Conservation (phyloP, 495 filamentous ascomycete genomes). For the Paragyromitra xinjiangensis region DNA sequence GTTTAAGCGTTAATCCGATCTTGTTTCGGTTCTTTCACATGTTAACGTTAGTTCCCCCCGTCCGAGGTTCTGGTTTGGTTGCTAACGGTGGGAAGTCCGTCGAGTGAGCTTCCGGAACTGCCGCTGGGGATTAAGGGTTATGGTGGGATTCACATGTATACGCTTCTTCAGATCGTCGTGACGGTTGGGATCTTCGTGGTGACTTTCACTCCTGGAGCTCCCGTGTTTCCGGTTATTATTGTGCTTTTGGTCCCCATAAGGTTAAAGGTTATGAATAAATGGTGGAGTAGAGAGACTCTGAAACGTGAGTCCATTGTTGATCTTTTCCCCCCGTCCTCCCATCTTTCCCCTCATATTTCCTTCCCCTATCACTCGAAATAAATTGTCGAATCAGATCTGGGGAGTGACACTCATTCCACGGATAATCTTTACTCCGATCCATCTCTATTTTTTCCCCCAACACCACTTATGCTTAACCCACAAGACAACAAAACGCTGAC, state of each 20-base stretch:
- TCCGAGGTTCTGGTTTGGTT: background rate
- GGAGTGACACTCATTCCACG: background rate
- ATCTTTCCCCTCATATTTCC: too few species aligned
- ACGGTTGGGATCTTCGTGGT: slow-evolving; percentile 71
- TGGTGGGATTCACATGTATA: slow-evolving; percentile 70
- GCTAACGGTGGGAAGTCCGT: slow-evolving; percentile 59
- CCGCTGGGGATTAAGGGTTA: slow-evolving; percentile 64
- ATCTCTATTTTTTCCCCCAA: background rate
- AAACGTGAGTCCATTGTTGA: slow-evolving; percentile 29
- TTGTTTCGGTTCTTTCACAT: slow-evolving; percentile 71
- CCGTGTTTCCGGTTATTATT: slow-evolving; percentile 73
- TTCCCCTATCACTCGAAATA: background rate
- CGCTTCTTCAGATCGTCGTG: slow-evolving; percentile 68
- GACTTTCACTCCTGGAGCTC: slow-evolving; percentile 71
- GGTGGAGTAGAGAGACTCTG: slow-evolving; percentile 70
- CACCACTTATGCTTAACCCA: background rate
- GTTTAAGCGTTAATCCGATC: slow-evolving; percentile 73
- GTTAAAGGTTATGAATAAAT: slow-evolving; percentile 69
- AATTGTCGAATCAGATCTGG: background rate
- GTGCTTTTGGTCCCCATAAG: slow-evolving; percentile 72
- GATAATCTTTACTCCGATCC: background rate
- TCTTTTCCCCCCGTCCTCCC: background rate
- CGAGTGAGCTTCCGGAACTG: slow-evolving; percentile 70
- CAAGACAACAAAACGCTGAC: slow-evolving; percentile 8
- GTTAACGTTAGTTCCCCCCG: slow-evolving; percentile 60